Conservation (phyloP, 2,329 filamentous ascomycete species). For the Pseudocercospora macadamiae region DNA sequence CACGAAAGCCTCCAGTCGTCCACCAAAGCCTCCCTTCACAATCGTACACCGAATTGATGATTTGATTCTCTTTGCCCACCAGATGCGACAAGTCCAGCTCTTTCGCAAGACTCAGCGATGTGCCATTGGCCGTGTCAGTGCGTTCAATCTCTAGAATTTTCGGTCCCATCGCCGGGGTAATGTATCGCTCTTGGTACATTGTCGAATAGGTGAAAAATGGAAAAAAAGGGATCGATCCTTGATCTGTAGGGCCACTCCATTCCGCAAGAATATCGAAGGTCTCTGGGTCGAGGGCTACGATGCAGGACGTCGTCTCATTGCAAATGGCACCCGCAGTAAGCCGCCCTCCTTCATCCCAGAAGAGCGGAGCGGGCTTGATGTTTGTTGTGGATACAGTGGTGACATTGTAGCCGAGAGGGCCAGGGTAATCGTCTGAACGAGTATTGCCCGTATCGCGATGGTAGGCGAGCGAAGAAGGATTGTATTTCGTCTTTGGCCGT, state of each 20-base stretch:
- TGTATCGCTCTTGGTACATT: background rate
- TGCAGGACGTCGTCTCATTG: background rate
- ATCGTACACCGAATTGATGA: constrained; percentile 2
- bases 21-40: constrained; percentile 2
- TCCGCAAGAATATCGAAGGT: background rate
- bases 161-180: background rate
- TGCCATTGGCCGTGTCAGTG: background rate
- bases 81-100: background rate
- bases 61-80: background rate
- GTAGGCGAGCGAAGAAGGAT: background rate
- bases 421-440: background rate
- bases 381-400: background rate
- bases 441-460: constrained; percentile 8
- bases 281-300: background rate
- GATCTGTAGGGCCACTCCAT: background rate
- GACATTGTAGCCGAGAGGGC: constrained; percentile 3
- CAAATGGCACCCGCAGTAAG: background rate
- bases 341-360: background rate
- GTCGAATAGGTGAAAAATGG: background rate
- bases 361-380: background rate
- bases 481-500: background rate
- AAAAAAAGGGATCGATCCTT: background rate
- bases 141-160: background rate
- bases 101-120: background rate
- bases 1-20: background rate